These are phyloP conservation scores for Naumovozyma baii DNA, from an alignment of 805 yeast genomes.

Conservation along the genomic window DNA sequence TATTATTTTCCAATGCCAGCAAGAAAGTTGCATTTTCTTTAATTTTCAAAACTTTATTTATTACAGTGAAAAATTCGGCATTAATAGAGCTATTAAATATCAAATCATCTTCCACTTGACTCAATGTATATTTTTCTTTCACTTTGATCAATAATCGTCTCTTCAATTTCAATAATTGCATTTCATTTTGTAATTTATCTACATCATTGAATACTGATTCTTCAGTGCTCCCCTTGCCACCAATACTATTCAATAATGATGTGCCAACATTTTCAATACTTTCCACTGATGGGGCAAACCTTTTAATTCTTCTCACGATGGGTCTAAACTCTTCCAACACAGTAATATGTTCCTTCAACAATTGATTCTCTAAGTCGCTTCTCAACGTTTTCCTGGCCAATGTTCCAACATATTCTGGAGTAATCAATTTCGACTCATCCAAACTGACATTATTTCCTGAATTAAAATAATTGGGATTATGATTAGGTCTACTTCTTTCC, in stretches of 20 bases:
- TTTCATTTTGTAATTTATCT: slow-evolving; percentile 10
- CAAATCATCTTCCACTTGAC: slow-evolving; percentile 59
- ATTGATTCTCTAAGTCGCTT: slow-evolving; percentile 50
- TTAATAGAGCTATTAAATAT: slow-evolving; percentile 36
- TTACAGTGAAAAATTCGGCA: slow-evolving; percentile 48
- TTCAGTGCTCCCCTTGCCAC: slow-evolving; percentile 19
- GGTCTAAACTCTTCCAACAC: slow-evolving; percentile 38
- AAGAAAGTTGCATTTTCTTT: slow-evolving; percentile 60
- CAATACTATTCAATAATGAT: slow-evolving; percentile 7
- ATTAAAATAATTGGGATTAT: too few relatives aligned
- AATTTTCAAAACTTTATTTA: slow-evolving; percentile 54
- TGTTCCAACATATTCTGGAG: slow-evolving; percentile 42
- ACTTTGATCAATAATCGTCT: slow-evolving; percentile 44
- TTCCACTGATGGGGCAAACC: slow-evolving; percentile 21
- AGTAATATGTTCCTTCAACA: slow-evolving; percentile 46
- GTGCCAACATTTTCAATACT: slow-evolving; percentile 8
- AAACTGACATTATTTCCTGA: slow-evolving; percentile 23
- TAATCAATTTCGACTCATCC: slow-evolving; percentile 34
- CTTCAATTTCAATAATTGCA: slow-evolving; percentile 31
- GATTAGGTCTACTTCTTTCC: slow-evolving; percentile 13
- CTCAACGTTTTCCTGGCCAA: slow-evolving; percentile 51
- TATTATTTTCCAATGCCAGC: slow-evolving; percentile 58
- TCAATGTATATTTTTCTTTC: slow-evolving; percentile 54
- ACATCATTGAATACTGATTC: slow-evolving; percentile 8
- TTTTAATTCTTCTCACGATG: slow-evolving; percentile 35